Evolutionary conservation across 140 eudicot species (phyloP), one percentile per base, ranked within the genome.

Genomic region (Flaveria floridana): DNA sequence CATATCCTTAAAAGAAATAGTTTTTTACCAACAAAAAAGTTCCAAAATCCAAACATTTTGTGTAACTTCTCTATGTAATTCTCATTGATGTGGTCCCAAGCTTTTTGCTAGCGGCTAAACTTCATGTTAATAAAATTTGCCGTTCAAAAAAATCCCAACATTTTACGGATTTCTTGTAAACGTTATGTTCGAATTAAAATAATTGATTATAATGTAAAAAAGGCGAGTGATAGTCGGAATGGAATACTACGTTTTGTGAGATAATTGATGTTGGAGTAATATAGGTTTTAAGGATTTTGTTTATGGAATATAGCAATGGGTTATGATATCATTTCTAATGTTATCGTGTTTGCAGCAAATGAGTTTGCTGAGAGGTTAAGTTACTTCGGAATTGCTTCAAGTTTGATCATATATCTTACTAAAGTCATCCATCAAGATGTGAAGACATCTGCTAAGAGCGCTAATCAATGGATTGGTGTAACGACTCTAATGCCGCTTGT

Each of bases 281-380:
- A 44, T 9, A 44, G 50, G 50, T 44, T 44, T 44, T 44, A 44
- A 11, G 50, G 50, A 7, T 44, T 44, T 44, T 8, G 50, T 44
- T 44, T 44, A 44, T 9, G 3, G 14, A 44, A 44, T 44, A 44
- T 44, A 8, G 3, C 2, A 0, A 47, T 47, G 53, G 3, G 16
- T 47, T 47, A 1, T 48, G 55, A 48, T 18, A 62, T 53, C 25
- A 11, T 41, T 26, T 53, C 18, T 28, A 25, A 79, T 63, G 21
- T 53, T n/a, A 1, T 61, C 20, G 8, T 21, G 37, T 71, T 80
- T 68, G 82, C 89, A 94, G 99, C 86, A 26, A 91, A 88, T 14
- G 99, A 94, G 81, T 90, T 90, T 79, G 85, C 96, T 34, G 99
- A 94, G 80, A 85, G 97, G 72, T 65, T 94, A 79, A 88, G 95